Evolutionary conservation across 805 yeast species (phyloP).

Genomic region (Saccharomyces jurei): DNA sequence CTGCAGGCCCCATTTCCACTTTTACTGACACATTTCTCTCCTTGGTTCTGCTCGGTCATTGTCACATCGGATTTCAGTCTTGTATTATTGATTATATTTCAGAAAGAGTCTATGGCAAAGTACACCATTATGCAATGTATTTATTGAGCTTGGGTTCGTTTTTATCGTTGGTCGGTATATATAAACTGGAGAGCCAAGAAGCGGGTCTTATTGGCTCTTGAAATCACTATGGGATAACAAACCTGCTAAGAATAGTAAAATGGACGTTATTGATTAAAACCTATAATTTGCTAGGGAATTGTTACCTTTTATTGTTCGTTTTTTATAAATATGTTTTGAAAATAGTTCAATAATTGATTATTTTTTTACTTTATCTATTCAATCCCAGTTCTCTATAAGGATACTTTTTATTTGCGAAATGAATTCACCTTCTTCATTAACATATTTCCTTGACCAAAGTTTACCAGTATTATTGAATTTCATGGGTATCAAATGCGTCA

Average conservation of each 20-base stretch:
- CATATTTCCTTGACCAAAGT: conserved; percentile 6
- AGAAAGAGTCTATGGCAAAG: conserved; percentile 68
- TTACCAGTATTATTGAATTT: not conserved
- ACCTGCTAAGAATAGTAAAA: conserved; percentile 12
- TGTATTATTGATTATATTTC: conserved; percentile 94
- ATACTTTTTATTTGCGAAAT: not conserved
- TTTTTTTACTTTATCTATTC: not conserved
- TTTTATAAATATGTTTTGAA: not conserved
- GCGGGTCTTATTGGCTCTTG: conserved; percentile 69
- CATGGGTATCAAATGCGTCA: conserved; percentile 25
- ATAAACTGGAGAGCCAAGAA: conserved; percentile 69
- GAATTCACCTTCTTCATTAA: conserved; percentile 4
- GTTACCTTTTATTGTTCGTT: not conserved
- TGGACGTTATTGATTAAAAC: conserved; percentile 1
- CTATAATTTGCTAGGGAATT: not conserved
- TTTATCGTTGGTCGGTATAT: conserved; percentile 69
- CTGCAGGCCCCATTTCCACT: conserved; percentile 61
- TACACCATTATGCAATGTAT: conserved; percentile 61
- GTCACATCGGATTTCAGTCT: conserved; percentile 78
- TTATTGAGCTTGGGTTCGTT: conserved; percentile 66
- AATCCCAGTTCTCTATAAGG: conserved; percentile 2
- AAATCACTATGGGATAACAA: conserved; percentile 48
- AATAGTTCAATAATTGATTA: not conserved
- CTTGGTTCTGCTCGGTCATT: conserved; percentile 61
- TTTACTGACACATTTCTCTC: conserved; percentile 65